A percentile compares a stretch with the other conserved stretches of the same genome.
Evolutionary conservation across 352 stramenopile species (phyloP).

Genomic region (Salisapilia sapeloensis): DNA sequence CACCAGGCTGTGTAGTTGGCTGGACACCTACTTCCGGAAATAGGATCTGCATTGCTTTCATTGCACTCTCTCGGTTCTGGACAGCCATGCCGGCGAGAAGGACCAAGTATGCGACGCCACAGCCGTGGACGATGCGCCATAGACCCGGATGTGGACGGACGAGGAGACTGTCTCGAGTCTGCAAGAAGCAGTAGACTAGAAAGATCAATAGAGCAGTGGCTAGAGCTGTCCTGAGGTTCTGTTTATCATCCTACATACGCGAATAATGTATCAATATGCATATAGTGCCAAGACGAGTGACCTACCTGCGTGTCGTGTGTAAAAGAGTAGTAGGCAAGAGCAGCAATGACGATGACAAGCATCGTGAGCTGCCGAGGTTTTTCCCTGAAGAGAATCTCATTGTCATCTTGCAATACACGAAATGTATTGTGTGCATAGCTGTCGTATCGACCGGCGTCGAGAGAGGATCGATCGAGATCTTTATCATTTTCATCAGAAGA

Average conservation of each 20-base stretch:
- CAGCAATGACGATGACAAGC: constrained; percentile 26
- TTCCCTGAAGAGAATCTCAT: constrained; percentile 58
- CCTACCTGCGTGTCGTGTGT: constrained; percentile 48
- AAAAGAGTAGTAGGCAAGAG: constrained; percentile 72
- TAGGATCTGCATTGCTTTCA: constrained; percentile 45
- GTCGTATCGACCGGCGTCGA: background rate
- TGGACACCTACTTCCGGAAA: constrained; percentile 56
- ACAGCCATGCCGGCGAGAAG: constrained; percentile 47
- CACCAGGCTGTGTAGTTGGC: too few relatives aligned
- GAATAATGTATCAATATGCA: constrained; percentile 1
- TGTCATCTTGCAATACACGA: constrained; percentile 34
- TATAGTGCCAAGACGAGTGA: background rate
- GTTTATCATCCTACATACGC: constrained; percentile 16
- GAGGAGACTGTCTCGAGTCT: constrained; percentile 65
- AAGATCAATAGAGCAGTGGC: constrained; percentile 59
- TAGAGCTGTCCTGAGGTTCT: constrained; percentile 48
- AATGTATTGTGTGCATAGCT: constrained; percentile 44
- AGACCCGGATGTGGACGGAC: constrained; percentile 57
- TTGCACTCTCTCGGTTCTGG: constrained; percentile 45
- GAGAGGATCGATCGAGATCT: background rate
- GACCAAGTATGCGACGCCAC: constrained; percentile 60
- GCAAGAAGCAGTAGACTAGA: constrained; percentile 74
- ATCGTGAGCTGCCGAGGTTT: constrained; percentile 67
- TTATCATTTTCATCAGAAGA: background rate
- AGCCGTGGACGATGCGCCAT: constrained; percentile 66